Evolutionary conservation across 164 flowering plant genomes (phyloP).

Genomic region (Tetrastigma voinierianum): DNA sequence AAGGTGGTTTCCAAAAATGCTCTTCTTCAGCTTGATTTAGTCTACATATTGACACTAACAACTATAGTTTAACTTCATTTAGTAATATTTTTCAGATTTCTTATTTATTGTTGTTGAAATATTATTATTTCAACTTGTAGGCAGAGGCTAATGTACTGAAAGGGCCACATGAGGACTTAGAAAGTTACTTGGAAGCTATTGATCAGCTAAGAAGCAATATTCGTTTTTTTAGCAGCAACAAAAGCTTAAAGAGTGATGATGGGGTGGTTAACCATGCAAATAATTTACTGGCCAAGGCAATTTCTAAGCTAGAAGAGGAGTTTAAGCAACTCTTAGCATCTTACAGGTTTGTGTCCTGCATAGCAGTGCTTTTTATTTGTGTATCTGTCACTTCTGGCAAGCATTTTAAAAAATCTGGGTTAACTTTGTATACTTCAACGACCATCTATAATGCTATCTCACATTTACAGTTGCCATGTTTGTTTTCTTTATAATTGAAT

Average conservation of each 20-base stretch:
- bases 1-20: no score
- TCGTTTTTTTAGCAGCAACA: constrained; percentile 68
- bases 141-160: constrained; percentile 84
- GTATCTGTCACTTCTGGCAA: background rate
- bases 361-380: background rate
- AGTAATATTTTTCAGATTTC: background rate
- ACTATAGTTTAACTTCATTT: no score
- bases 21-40: no score
- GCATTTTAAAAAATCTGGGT: no score
- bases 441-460: background rate
- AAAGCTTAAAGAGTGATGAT: constrained; percentile 74
- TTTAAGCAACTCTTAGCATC: constrained; percentile 66
- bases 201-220: constrained; percentile 77
- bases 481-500: no score
- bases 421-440: background rate
- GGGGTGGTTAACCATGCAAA: constrained; percentile 76
- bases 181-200: constrained; percentile 84
- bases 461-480: no score
- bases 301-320: constrained; percentile 90
- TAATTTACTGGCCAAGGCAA: constrained; percentile 74
- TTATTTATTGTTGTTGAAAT: background rate
- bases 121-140: constrained; percentile 31
- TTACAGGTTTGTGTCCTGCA: constrained; percentile 60
- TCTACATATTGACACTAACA: no score
- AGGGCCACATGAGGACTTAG: constrained; percentile 95